Conservation (phyloP, 2,329 filamentous ascomycete genomes). For the Bipolaris zeicola region DNA sequence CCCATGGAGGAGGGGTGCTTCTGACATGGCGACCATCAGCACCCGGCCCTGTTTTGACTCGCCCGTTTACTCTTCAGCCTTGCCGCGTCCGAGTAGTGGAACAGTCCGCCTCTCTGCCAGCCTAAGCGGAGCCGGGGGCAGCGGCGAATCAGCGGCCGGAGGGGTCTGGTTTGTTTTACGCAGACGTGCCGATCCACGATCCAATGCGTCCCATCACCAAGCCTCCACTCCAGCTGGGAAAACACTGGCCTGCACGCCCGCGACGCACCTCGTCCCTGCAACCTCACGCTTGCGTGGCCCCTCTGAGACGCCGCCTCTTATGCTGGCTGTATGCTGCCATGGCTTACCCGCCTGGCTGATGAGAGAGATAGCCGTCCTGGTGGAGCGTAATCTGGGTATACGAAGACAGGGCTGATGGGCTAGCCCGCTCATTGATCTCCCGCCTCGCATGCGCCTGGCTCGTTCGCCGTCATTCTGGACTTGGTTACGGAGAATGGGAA, state of each 20-base stretch:
- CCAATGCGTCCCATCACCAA: constrained; percentile 31
- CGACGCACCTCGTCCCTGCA: constrained; percentile 13
- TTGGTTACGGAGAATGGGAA: constrained; percentile 29
- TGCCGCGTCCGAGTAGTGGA: constrained; percentile 33
- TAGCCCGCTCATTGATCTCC: constrained; percentile 23
- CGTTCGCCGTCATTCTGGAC: constrained; percentile 24
- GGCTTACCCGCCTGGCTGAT: background rate
- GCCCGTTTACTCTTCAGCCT: constrained; percentile 31
- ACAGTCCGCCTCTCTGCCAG: constrained; percentile 34
- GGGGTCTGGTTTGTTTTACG: constrained; percentile 35
- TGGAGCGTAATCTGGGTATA: constrained; percentile 21
- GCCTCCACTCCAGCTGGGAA: constrained; percentile 22
- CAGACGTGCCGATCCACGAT: constrained; percentile 33
- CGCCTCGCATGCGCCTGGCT: constrained; percentile 22
- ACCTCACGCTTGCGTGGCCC: constrained; percentile 17
- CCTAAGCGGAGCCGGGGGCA: constrained; percentile 32
- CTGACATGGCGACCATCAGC: constrained; percentile 23
- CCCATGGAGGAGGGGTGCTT: constrained; percentile 10
- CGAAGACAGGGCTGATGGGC: constrained; percentile 28
- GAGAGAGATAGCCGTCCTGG: constrained; percentile 1
- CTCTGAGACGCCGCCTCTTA: constrained; percentile 6
- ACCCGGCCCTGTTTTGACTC: constrained; percentile 12
- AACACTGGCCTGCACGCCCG: constrained; percentile 20
- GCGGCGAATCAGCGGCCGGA: constrained; percentile 34
- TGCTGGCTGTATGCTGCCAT: constrained; percentile 25